These are phyloP conservation scores for Funneliformis geosporum DNA, from an alignment of 192 early-diverging fungal genomes.

Conservation along the genomic window DNA sequence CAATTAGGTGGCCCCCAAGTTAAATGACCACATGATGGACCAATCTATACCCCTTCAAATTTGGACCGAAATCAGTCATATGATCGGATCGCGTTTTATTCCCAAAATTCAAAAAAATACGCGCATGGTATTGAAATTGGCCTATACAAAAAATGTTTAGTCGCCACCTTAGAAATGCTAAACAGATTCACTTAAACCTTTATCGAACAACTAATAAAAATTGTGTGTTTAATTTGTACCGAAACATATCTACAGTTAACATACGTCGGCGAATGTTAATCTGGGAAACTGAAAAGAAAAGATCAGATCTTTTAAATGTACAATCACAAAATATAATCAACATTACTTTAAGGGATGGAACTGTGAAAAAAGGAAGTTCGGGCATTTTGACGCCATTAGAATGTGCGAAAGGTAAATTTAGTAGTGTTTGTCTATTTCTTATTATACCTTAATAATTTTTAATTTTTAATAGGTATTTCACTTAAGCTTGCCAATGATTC, in stretches of 20 bases:
- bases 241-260: not conserved
- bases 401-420: slow-evolving; percentile 49
- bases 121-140: not conserved
- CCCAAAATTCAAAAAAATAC: too few relatives aligned
- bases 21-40: too few relatives aligned
- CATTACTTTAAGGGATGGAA: slow-evolving; percentile 36
- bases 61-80: too few relatives aligned
- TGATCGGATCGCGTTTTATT: too few relatives aligned
- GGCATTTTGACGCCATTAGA: slow-evolving; percentile 50
- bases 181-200: not conserved
- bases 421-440: not conserved
- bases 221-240: not conserved
- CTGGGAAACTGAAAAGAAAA: slow-evolving; percentile 2
- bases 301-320: not conserved
- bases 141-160: not conserved
- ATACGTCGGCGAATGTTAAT: not conserved
- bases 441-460: not conserved
- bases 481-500: slow-evolving; percentile 52
- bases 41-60: too few relatives aligned
- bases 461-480: slow-evolving; percentile 38
- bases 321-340: slow-evolving; percentile 29
- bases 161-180: not conserved
- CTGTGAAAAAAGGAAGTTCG: slow-evolving; percentile 29
- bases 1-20: too few relatives aligned
- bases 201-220: not conserved